Evolutionary conservation across 371 early-diverging fungal genomes (phyloP).

Genomic region (Actinomortierella wolfii): DNA sequence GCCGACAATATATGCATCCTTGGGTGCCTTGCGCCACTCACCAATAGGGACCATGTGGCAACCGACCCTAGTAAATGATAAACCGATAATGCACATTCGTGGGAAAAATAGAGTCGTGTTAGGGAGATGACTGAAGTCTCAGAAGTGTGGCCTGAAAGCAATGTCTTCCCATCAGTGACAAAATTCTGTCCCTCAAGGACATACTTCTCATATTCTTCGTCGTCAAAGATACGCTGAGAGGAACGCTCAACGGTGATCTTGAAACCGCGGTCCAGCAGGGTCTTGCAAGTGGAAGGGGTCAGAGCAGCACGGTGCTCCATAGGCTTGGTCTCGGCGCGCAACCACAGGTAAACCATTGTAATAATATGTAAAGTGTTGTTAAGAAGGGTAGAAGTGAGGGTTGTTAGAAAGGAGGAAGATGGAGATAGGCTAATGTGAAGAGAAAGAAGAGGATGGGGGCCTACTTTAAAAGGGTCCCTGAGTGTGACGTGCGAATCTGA

Average conservation of each 20-base stretch:
- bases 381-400: background rate
- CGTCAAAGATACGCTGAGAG: conserved; percentile 84
- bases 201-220: conserved; percentile 85
- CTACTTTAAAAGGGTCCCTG: too few relatives aligned
- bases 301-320: conserved; percentile 95
- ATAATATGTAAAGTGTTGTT: conserved; percentile 6
- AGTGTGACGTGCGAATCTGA: too few relatives aligned
- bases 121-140: too few relatives aligned
- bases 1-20: conserved; percentile 89
- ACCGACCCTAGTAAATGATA: conserved; percentile 62
- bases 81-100: too few relatives aligned
- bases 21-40: conserved; percentile 88
- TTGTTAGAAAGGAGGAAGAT: too few relatives aligned
- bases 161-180: too few relatives aligned
- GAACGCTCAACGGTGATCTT: conserved; percentile 90
- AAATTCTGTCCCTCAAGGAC: conserved; percentile 15
- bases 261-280: conserved; percentile 78
- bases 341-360: conserved; percentile 82
- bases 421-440: too few relatives aligned
- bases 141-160: too few relatives aligned
- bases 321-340: conserved; percentile 96
- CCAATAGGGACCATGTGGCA: conserved; percentile 80
- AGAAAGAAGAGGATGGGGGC: too few relatives aligned
- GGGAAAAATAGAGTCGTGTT: too few relatives aligned
- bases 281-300: conserved; percentile 84